A percentile compares a stretch with the other conserved stretches of the same genome.
These are phyloP conservation scores for Phoenix roebelenii DNA, from an alignment of 176 grass and related monocot genomes.

Conservation along the genomic window DNA sequence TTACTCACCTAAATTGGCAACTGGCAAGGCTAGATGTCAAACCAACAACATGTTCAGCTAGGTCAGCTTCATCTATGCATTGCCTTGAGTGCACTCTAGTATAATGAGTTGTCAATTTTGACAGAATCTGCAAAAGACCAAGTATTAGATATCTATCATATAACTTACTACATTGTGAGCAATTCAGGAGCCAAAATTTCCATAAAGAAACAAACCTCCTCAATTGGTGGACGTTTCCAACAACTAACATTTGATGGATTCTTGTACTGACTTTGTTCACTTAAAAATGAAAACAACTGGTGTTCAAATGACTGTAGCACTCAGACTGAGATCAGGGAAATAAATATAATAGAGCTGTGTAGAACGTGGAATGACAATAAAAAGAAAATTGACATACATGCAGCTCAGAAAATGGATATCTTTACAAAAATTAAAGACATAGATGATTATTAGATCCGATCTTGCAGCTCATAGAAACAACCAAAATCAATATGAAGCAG, in stretches of 20 bases:
- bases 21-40: conserved; percentile 71
- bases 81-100: conserved; percentile 68
- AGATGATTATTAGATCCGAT: too few relatives aligned
- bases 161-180: background rate
- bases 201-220: conserved; percentile 43
- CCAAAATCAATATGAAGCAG: too few relatives aligned
- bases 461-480: too few relatives aligned
- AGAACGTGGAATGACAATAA: too few relatives aligned
- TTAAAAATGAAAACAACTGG: conserved; percentile 17
- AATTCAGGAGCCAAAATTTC: conserved; percentile 6
- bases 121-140: conserved; percentile 39
- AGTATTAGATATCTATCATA: conserved; percentile 7
- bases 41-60: conserved; percentile 82
- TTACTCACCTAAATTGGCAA: conserved; percentile 62
- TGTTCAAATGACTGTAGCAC: background rate
- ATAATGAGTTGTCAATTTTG: conserved; percentile 67
- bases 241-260: conserved; percentile 37
- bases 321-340: conserved; percentile 1
- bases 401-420: too few relatives aligned
- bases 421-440: too few relatives aligned
- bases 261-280: conserved; percentile 73
- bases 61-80: conserved; percentile 84
- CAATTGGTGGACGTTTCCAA: conserved; percentile 61
- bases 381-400: too few relatives aligned
- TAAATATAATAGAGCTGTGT: background rate